Evolutionary conservation across 768 basidiomycete genomes (phyloP).

Genomic region (Dictyophora rubrovolvata): DNA sequence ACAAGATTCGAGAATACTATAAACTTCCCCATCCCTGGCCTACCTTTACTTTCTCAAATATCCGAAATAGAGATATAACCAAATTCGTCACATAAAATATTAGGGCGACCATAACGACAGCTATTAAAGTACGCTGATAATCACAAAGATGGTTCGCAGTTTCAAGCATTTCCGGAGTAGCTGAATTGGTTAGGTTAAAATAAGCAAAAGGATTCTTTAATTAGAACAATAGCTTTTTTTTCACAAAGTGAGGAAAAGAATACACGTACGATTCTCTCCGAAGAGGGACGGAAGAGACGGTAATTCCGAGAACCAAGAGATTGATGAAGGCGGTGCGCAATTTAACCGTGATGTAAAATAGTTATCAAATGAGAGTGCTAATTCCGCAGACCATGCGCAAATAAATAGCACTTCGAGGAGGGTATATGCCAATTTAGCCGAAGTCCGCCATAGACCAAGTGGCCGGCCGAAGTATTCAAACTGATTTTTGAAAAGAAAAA

Average conservation of each 20-base stretch:
- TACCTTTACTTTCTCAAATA: slow-evolving; percentile 77
- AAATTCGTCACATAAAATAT: slow-evolving; percentile 77
- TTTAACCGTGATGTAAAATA: slow-evolving; percentile 81
- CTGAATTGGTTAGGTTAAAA: slow-evolving; percentile 10
- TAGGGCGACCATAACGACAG: slow-evolving; percentile 66
- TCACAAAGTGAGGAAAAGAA: slow-evolving; percentile 14
- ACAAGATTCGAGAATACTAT: neutral
- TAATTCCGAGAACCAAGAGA: slow-evolving; percentile 66
- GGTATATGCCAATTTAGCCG: slow-evolving; percentile 77
- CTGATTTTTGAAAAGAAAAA: slow-evolving; percentile 32
- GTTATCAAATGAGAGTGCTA: slow-evolving; percentile 85
- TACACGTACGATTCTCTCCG: slow-evolving; percentile 29
- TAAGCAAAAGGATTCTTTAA: slow-evolving; percentile 7
- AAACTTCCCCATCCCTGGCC: slow-evolving; percentile 6
- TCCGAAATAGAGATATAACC: slow-evolving; percentile 74
- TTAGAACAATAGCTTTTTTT: slow-evolving; percentile 9
- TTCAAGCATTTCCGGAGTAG: neutral
- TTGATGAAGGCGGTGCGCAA: slow-evolving; percentile 50
- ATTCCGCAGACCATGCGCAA: slow-evolving; percentile 86
- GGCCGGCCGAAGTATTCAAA: slow-evolving; percentile 90
- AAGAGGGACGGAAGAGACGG: slow-evolving; percentile 35
- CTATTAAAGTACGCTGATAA: slow-evolving; percentile 66
- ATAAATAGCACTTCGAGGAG: slow-evolving; percentile 83
- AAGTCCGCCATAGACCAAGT: slow-evolving; percentile 85
- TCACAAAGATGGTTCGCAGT: slow-evolving; percentile 49